Percentiles rank a stretch among this genome's conserved stretches.
Evolutionary conservation across 441 rosid genomes (phyloP).

Genomic region (Adansonia grandidieri): DNA sequence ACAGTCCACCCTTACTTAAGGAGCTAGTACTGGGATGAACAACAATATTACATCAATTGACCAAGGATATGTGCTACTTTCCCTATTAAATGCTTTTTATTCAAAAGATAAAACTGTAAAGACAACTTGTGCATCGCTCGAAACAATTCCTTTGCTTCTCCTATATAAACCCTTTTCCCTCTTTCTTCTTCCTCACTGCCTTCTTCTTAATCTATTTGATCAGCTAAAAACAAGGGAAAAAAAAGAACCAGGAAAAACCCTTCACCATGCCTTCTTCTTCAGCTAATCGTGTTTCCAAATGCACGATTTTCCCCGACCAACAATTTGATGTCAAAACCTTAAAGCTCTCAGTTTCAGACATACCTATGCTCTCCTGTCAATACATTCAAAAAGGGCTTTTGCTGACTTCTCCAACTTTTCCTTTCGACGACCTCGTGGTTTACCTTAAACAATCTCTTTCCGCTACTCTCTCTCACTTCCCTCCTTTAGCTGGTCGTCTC

Average conservation of each 20-base stretch:
- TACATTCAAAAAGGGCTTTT: slow-evolving; percentile 95
- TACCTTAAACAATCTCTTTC: slow-evolving; percentile 70
- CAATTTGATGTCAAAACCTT: slow-evolving; percentile 44
- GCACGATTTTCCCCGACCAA: slow-evolving; percentile 58
- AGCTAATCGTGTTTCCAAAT: slow-evolving; percentile 54
- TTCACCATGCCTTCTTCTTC: slow-evolving; percentile 63
- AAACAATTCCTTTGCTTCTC: slow-evolving; percentile 20
- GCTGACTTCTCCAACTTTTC: slow-evolving; percentile 53
- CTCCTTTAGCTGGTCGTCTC: slow-evolving; percentile 84
- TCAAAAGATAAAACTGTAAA: too few relatives aligned
- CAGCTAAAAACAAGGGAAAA: too few relatives aligned
- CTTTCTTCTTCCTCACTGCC: background rate
- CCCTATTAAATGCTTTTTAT: too few relatives aligned
- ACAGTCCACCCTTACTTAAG: too few relatives aligned
- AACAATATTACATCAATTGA: too few relatives aligned
- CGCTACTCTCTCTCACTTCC: slow-evolving; percentile 68
- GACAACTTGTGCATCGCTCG: background rate
- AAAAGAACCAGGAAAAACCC: too few relatives aligned
- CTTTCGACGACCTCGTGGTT: slow-evolving; percentile 50
- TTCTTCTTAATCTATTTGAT: too few relatives aligned
- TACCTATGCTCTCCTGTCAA: slow-evolving; percentile 97
- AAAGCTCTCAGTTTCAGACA: slow-evolving; percentile 86
- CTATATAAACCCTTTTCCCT: slow-evolving; percentile 47
- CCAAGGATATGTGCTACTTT: too few relatives aligned
- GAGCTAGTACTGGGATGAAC: too few relatives aligned